Evolutionary conservation across 306 rosid species (phyloP).

Genomic region (Rosa persica): DNA sequence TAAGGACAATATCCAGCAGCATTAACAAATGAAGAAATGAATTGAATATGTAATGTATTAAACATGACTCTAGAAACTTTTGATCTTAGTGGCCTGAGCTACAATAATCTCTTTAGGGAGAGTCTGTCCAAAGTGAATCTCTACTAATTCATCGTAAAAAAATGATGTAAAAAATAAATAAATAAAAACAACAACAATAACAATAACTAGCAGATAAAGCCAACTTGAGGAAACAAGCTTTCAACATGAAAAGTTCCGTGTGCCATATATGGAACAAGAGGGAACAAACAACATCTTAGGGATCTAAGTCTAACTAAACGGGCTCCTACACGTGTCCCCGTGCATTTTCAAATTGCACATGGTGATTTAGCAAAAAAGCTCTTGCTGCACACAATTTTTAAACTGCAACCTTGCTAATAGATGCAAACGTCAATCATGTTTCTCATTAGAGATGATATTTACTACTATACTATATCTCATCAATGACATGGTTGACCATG

Average conservation of each 20-base stretch:
- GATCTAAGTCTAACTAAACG: neutral
- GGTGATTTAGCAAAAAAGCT: neutral
- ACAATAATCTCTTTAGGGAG: neutral
- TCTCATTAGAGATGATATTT: neutral
- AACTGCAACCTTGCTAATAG: neutral
- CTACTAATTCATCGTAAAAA: neutral
- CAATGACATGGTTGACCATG: constrained; percentile 3
- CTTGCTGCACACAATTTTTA: neutral
- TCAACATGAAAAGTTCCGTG: neutral
- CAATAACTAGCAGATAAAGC: neutral
- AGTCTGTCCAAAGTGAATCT: neutral
- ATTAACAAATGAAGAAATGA: neutral
- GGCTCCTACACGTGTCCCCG: neutral
- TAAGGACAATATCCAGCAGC: neutral
- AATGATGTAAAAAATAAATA: no score
- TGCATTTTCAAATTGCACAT: neutral
- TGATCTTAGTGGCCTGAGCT: neutral
- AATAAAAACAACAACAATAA: neutral
- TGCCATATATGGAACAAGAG: neutral
- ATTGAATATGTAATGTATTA: neutral
- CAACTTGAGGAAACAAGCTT: neutral
- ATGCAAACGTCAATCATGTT: neutral
- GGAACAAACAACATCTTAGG: neutral
- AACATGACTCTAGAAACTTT: neutral
- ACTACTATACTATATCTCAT: neutral